phyloP scores from a whole-genome alignment of 306 rosid species.

The Malus fusca region DNA sequence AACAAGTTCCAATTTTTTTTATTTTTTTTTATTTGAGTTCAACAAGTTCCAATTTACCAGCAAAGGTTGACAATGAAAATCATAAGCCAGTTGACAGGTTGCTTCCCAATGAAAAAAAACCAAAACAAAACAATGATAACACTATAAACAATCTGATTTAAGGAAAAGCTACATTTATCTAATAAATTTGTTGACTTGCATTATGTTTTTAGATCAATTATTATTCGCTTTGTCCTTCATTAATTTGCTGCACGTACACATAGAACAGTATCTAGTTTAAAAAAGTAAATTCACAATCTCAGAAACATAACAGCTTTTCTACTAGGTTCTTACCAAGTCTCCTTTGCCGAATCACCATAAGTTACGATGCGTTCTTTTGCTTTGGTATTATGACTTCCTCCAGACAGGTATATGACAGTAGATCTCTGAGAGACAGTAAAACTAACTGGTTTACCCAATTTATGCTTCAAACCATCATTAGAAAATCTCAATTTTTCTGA shows the following conservation, averaged over 20 bases:
- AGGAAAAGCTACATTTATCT: background rate
- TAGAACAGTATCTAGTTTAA: background rate
- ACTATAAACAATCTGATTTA: background rate
- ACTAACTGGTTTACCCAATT: slow-evolving; percentile 38
- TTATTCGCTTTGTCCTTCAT: background rate
- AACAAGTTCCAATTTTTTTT: background rate
- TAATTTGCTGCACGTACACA: background rate
- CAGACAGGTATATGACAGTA: slow-evolving; percentile 41
- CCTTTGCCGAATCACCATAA: slow-evolving; percentile 44
- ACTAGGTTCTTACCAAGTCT: slow-evolving; percentile 38
- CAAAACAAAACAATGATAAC: background rate
- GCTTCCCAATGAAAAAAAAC: background rate
- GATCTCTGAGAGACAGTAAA: slow-evolving; percentile 36
- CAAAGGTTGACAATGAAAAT: background rate
- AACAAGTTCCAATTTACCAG: background rate
- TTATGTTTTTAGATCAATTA: background rate
- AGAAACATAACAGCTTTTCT: background rate
- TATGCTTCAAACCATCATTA: slow-evolving; percentile 25
- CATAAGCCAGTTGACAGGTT: background rate
- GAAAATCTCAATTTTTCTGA: slow-evolving; percentile 26
- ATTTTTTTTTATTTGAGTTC: too few relatives aligned
- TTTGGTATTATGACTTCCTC: slow-evolving; percentile 49
- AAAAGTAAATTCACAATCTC: background rate
- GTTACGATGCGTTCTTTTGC: slow-evolving; percentile 46
- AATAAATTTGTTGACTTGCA: background rate